Conservation (phyloP, 2,329 filamentous ascomycete genomes). For the Bipolaris zeicola region DNA sequence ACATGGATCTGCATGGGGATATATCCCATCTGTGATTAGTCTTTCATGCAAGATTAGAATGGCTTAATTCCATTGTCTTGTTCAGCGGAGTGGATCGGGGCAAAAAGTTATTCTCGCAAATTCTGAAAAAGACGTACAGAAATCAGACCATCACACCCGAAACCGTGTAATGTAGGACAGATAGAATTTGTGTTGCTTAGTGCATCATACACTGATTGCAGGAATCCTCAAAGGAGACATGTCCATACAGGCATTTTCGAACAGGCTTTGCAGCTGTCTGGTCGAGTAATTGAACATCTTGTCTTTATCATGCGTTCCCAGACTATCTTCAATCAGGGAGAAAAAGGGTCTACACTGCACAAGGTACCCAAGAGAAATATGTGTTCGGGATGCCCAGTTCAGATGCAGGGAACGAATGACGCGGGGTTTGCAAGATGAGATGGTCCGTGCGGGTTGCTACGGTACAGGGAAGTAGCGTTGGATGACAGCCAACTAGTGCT, state of each 20-base stretch:
- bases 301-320: no score
- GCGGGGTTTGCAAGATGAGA: conserved; percentile 8
- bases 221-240: no score
- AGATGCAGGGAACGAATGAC: conserved; percentile 2
- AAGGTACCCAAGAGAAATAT: no score
- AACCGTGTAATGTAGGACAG: background rate
- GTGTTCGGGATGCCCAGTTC: no score
- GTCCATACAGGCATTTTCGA: no score
- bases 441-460: conserved; percentile 35
- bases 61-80: background rate
- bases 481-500: conserved; percentile 23
- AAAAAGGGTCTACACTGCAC: no score
- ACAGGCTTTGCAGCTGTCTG: no score
- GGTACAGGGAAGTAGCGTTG: conserved; percentile 28
- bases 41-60: background rate
- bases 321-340: no score
- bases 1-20: background rate
- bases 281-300: no score
- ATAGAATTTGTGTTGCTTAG: background rate
- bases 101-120: background rate
- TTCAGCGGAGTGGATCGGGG: background rate
- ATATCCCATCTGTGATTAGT: no score
- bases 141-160: background rate
- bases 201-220: background rate
- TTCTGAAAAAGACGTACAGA: background rate